These are phyloP conservation scores for Annona cherimola DNA, from an alignment of 164 flowering plant genomes.

Conservation along the genomic window DNA sequence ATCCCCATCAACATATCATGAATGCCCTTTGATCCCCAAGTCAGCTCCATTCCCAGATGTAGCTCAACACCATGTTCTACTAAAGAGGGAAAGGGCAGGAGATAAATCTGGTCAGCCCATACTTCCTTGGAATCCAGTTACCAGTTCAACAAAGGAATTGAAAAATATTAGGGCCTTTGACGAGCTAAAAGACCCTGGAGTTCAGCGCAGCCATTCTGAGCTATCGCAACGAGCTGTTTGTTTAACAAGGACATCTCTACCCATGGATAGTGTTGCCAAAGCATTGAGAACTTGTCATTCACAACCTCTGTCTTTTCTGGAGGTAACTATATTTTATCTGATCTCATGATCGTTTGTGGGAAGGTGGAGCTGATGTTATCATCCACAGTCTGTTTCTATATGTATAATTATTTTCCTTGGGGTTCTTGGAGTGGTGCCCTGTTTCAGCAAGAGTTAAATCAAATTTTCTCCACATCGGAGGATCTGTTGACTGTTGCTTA, in stretches of 20 bases:
- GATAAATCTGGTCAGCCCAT: constrained; percentile 21
- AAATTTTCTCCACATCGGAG: not conserved
- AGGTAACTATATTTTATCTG: constrained; percentile 35
- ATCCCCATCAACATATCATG: constrained; percentile 40
- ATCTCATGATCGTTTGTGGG: not conserved
- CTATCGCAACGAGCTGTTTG: constrained; percentile 55
- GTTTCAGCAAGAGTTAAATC: not conserved
- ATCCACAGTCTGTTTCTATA: not conserved
- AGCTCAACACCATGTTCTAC: constrained; percentile 21
- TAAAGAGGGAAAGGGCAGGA: constrained; percentile 22
- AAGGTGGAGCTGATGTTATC: not conserved
- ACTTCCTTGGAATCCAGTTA: constrained; percentile 15
- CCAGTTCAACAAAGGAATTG: constrained; percentile 25
- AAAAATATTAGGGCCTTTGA: constrained; percentile 25
- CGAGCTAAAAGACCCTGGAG: constrained; percentile 40
- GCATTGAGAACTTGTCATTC: constrained; percentile 73
- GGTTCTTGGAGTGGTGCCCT: not conserved
- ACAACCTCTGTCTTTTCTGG: constrained; percentile 74
- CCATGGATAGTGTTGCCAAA: constrained; percentile 40
- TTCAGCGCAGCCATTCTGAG: constrained; percentile 75
- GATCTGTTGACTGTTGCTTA: not conserved
- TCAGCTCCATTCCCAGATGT: constrained; percentile 22
- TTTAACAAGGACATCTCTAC: constrained; percentile 43
- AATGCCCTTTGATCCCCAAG: constrained; percentile 30
- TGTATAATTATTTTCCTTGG: not conserved